Conservation (phyloP, 2,329 filamentous ascomycete species). For the Myriosclerotinia duriaeana region DNA sequence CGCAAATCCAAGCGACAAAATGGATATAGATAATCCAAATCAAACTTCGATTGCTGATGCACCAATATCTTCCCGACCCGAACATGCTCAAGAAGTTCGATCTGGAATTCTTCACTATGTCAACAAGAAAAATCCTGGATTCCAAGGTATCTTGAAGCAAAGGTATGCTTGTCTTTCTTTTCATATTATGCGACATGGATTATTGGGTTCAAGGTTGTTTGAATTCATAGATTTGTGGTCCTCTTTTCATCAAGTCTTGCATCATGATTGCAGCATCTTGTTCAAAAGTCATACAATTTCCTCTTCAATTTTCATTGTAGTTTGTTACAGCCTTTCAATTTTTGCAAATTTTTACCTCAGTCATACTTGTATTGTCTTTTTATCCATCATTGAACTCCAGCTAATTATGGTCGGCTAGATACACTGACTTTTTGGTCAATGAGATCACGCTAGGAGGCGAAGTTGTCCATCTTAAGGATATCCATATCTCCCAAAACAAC, state of each 20-base stretch:
- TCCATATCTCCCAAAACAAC: conserved; percentile 27
- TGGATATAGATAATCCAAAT: conserved; percentile 22
- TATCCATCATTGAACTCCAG: background rate
- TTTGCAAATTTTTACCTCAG: background rate
- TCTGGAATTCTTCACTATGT: conserved; percentile 67
- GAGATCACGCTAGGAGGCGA: conserved; percentile 64
- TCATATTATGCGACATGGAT: background rate
- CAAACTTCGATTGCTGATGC: conserved; percentile 17
- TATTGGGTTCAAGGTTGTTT: background rate
- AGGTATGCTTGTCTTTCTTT: conserved; percentile 45
- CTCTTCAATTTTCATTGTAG: background rate
- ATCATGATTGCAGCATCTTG: background rate
- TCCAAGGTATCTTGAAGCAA: conserved; percentile 66
- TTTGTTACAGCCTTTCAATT: background rate
- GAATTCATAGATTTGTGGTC: background rate
- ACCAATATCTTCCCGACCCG: conserved; percentile 26
- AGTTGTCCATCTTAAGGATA: conserved; percentile 59
- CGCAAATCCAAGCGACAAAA: conserved; percentile 20
- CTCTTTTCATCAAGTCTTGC: background rate
- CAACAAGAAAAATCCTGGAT: conserved; percentile 55
- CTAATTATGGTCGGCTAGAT: conserved; percentile 46
- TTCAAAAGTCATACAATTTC: background rate
- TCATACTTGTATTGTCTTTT: background rate
- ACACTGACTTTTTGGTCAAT: conserved; percentile 74
- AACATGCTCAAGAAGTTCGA: conserved; percentile 32